Evolutionary conservation across 140 eudicot genomes (phyloP).

Genomic region (Flaveria floridana): DNA sequence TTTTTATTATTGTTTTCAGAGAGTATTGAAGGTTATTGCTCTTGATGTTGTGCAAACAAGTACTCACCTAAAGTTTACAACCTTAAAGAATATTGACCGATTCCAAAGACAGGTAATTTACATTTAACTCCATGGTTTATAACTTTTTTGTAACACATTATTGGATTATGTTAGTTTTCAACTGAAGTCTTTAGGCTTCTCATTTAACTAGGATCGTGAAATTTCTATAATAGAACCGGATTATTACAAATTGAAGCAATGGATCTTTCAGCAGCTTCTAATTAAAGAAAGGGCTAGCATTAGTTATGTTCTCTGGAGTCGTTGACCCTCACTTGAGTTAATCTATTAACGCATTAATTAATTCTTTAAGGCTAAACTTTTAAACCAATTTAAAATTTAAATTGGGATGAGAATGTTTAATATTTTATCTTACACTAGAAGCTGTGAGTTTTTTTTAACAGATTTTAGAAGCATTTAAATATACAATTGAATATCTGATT

Average conservation of each 20-base stretch:
- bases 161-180: constrained; percentile 34
- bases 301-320: too few relatives aligned
- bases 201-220: constrained; percentile 97
- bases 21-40: constrained; percentile 2
- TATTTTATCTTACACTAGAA: too few relatives aligned
- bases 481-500: too few relatives aligned
- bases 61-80: constrained; percentile 86
- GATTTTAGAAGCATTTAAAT: too few relatives aligned
- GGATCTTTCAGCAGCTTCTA: constrained; percentile 94
- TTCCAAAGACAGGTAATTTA: constrained; percentile 63
- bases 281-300: too few relatives aligned
- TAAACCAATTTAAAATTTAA: too few relatives aligned
- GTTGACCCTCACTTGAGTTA: too few relatives aligned
- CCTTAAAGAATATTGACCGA: constrained; percentile 67
- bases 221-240: constrained; percentile 91
- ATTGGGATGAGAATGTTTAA: too few relatives aligned
- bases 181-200: constrained; percentile 94
- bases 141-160: constrained; percentile 10
- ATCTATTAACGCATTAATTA: too few relatives aligned
- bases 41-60: constrained; percentile 61
- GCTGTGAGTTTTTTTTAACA: too few relatives aligned
- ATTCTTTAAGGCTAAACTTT: too few relatives aligned
- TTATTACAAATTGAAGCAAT: constrained; percentile 95
- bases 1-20: background rate
- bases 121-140: background rate